These are phyloP conservation scores for Cercospora sp. DNA, from an alignment of 2,329 filamentous ascomycete species.

Conservation along the genomic window DNA sequence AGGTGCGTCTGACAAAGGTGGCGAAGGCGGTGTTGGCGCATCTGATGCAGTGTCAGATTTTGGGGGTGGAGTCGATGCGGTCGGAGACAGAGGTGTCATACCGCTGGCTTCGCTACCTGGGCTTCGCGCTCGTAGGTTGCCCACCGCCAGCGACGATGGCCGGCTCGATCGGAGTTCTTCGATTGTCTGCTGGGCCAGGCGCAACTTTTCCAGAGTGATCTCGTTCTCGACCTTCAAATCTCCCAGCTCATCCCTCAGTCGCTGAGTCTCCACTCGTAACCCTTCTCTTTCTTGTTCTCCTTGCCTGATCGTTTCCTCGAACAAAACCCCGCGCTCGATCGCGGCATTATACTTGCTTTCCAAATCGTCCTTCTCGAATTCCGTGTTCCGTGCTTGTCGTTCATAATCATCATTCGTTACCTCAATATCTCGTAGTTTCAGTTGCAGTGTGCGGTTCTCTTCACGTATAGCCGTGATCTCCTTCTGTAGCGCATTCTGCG, in stretches of 20 bases:
- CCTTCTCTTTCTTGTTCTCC: conserved; percentile 89
- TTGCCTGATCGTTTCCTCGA: conserved; percentile 90
- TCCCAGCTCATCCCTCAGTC: conserved; percentile 84
- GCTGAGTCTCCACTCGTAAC: conserved; percentile 86
- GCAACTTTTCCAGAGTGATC: conserved; percentile 90
- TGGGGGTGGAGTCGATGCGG: conserved; percentile 79
- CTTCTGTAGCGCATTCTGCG: conserved; percentile 86
- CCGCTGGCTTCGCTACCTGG: conserved; percentile 57
- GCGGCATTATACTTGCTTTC: conserved; percentile 96
- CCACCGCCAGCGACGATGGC: conserved; percentile 52
- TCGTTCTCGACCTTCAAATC: conserved; percentile 95
- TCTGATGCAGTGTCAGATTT: conserved; percentile 67
- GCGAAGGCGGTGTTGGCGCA: conserved; percentile 82
- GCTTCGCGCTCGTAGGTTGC: conserved; percentile 49
- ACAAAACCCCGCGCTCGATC: conserved; percentile 86
- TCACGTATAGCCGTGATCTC: conserved; percentile 93
- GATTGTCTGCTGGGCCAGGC: conserved; percentile 61
- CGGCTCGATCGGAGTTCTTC: conserved; percentile 54
- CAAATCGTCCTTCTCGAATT: conserved; percentile 81
- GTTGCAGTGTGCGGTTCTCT: conserved; percentile 73
- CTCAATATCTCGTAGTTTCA: conserved; percentile 89
- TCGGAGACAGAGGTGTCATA: conserved; percentile 82
- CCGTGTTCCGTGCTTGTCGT: conserved; percentile 91
- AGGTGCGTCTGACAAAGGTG: conserved; percentile 86
- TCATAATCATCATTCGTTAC: conserved; percentile 99